Evolutionary conservation across 768 basidiomycete genomes (phyloP).

Genomic region (Phylloporus sp.): DNA sequence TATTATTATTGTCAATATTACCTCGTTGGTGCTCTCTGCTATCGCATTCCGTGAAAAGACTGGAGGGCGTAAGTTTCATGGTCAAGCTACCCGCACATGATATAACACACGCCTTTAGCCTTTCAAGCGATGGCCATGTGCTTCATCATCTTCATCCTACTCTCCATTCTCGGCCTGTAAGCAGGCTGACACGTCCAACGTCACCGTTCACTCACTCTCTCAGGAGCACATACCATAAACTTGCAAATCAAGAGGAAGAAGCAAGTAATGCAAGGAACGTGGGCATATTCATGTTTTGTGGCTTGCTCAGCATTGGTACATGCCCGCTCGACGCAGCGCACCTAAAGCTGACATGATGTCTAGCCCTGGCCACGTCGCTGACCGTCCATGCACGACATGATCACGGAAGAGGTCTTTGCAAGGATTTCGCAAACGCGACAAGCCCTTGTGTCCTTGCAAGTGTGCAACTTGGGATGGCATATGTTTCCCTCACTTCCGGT

Average conservation of each 20-base stretch:
- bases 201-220: background rate
- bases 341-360: background rate
- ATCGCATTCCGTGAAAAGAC: slow-evolving; percentile 18
- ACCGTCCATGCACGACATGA: slow-evolving; percentile 28
- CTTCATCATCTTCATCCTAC: slow-evolving; percentile 9
- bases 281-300: slow-evolving; percentile 18
- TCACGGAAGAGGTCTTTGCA: slow-evolving; percentile 19
- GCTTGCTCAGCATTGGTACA: slow-evolving; percentile 20
- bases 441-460: slow-evolving; percentile 21
- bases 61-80: slow-evolving; percentile 18
- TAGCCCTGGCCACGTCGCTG: slow-evolving; percentile 21
- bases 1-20: slow-evolving; percentile 13
- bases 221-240: slow-evolving; percentile 16
- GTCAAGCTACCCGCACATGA: background rate
- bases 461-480: slow-evolving; percentile 29
- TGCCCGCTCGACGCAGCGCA: background rate
- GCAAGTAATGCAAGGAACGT: slow-evolving; percentile 23
- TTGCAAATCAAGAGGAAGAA: slow-evolving; percentile 11
- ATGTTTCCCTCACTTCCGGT: slow-evolving; percentile 27
- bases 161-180: slow-evolving; percentile 20
- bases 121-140: slow-evolving; percentile 20
- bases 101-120: slow-evolving; percentile 8
- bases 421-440: slow-evolving; percentile 24
- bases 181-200: background rate
- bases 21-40: slow-evolving; percentile 13